Evolutionary conservation across 805 yeast genomes (phyloP), one percentile per base, ranked within the genome.

Genomic region (Candida germanica): DNA sequence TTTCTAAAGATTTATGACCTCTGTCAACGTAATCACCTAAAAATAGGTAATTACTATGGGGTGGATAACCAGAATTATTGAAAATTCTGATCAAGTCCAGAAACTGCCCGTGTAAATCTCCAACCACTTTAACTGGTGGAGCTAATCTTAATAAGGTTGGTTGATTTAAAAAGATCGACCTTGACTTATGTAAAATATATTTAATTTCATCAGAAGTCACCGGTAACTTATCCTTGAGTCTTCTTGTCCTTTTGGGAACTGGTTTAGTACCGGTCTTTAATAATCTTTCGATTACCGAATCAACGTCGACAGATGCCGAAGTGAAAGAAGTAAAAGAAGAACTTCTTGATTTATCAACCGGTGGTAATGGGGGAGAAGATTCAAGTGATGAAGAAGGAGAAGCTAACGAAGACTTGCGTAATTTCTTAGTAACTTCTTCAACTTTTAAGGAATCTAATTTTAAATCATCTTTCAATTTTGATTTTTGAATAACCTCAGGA

Each of bases 81-180:
- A 76, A 75, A 24, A 76, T 74, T 35, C 82, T 54, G 26, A 75
- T 53, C 44, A 76, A 62, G 52, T 76, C 82, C 44, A 63, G 59
- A 47, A 69, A 76, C 47, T 76, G 82, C 3, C 82, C 94, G 59
- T 85, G 93, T 37, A 85, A 81, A 60, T 87, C 88, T 28, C 93
- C 93, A 5, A 84, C 91, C 40, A 85, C 76, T 55, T 85, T 85
- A 3, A 84, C 91, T 0, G 93, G 89, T 0, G 93, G 83, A 2
- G 83, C 79, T 42, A 82, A 59, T 46, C 79, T 77, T 41, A 82
- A 62, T 35, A 82, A 54, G 22, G 80, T 71, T 6, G 89, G 88
- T 48, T 82, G 89, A 7, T 61, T 66, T 54, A 80, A 51, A 37
- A 82, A 79, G 12, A 81, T 65, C 32, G 77, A 74, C 39, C 87